phyloP scores from a whole-genome alignment of 2,329 filamentous ascomycete genomes.

The Phyllosticta citriasiana region DNA sequence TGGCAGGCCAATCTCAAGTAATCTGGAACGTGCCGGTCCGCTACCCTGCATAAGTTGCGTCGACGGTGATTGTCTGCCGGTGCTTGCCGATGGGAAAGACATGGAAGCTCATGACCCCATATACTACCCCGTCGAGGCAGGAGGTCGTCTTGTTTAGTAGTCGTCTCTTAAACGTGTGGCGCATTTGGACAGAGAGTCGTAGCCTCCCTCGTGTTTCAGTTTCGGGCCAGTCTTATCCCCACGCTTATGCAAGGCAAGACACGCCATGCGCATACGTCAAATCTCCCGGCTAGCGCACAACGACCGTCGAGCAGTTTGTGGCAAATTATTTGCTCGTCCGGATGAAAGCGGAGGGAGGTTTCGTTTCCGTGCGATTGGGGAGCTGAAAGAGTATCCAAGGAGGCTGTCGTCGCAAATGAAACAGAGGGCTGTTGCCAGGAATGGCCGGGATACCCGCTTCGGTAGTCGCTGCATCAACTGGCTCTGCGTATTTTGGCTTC shows the following conservation, averaged over 20 bases:
- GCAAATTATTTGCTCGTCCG: not conserved
- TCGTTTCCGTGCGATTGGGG: not conserved
- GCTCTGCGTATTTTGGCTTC: not conserved
- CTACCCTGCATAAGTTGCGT: not conserved
- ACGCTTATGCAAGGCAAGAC: not conserved
- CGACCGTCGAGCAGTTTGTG: not conserved
- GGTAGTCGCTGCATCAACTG: not conserved
- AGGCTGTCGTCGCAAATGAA: not conserved
- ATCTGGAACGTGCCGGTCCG: not conserved
- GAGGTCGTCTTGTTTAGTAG: not conserved
- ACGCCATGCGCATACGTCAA: not conserved
- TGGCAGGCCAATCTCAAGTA: not conserved
- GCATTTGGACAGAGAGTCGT: not conserved
- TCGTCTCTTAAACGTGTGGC: not conserved
- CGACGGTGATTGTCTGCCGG: not conserved
- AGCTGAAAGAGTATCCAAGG: not conserved
- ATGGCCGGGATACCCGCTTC: not conserved
- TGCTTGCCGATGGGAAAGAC: not conserved
- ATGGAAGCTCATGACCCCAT: not conserved
- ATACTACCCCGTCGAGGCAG: not conserved
- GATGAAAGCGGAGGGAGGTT: not conserved
- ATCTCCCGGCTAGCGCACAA: not conserved
- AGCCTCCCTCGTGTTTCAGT: not conserved
- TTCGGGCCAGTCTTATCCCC: not conserved
- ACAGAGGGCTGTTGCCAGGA: not conserved